These are phyloP conservation scores for Backusella westeae DNA, from an alignment of 192 early-diverging fungal species.

Conservation along the genomic window DNA sequence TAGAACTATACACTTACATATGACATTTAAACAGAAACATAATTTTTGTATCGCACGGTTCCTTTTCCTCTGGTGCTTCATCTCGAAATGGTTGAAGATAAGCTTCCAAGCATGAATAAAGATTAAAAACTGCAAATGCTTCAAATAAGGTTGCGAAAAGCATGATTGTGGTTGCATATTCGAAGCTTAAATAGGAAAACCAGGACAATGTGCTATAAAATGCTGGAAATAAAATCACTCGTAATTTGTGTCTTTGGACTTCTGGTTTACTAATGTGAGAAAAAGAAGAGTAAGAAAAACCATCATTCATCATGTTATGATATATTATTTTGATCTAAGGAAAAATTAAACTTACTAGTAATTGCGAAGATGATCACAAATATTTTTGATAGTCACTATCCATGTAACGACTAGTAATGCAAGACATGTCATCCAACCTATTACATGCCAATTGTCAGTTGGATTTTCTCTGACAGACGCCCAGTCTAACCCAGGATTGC, in stretches of 20 bases:
- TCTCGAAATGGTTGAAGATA: conserved; percentile 33
- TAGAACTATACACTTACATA: conserved; percentile 20
- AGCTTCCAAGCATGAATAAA: conserved; percentile 31
- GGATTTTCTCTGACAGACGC: neutral
- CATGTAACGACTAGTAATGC: conserved; percentile 21
- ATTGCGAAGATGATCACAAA: conserved; percentile 16
- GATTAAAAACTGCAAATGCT: conserved; percentile 38
- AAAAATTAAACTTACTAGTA: conserved; percentile 30
- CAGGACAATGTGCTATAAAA: conserved; percentile 32
- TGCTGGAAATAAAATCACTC: conserved; percentile 33
- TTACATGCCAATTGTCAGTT: conserved; percentile 25
- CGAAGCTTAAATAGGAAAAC: conserved; percentile 24
- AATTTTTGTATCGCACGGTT: conserved; percentile 21
- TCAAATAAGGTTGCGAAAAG: conserved; percentile 38
- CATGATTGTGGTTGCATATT: conserved; percentile 30
- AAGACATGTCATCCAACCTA: conserved; percentile 27
- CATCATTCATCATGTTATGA: neutral
- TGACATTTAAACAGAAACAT: conserved; percentile 24
- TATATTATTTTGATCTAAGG: neutral
- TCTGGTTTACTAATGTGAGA: conserved; percentile 22
- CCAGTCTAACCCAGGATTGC: conserved; percentile 4
- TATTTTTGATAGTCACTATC: conserved; percentile 9
- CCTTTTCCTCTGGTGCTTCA: conserved; percentile 16
- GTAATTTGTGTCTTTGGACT: conserved; percentile 37
- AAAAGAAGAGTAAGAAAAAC: neutral